phyloP scores from a whole-genome alignment of 2,329 filamentous ascomycete genomes.

The Penicillium aurantiogriseum region DNA sequence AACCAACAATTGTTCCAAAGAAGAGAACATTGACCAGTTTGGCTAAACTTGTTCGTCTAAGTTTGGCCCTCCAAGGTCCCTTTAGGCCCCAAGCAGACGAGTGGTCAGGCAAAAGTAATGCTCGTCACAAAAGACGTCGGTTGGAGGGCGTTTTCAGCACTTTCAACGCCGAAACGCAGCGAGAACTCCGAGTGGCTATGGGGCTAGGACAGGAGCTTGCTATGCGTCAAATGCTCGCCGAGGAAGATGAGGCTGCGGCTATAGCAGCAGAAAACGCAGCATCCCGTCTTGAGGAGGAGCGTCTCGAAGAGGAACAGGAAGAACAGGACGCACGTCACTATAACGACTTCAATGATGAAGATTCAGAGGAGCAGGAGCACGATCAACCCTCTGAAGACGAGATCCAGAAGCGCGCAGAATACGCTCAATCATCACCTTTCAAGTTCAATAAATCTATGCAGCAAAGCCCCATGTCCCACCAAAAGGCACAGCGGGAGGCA shows the following conservation, averaged over 20 bases:
- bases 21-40: slow-evolving; percentile 30
- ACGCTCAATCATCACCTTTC: background rate
- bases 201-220: slow-evolving; percentile 46
- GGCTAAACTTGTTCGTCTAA: slow-evolving; percentile 37
- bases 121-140: slow-evolving; percentile 22
- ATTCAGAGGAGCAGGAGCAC: slow-evolving; percentile 7
- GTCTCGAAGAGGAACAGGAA: background rate
- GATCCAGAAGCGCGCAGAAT: slow-evolving; percentile 4
- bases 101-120: slow-evolving; percentile 7
- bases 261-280: slow-evolving; percentile 5
- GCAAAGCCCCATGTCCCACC: background rate
- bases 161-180: slow-evolving; percentile 39
- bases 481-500: slow-evolving; percentile 31
- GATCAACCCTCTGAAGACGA: background rate
- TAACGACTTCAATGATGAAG: slow-evolving; percentile 6
- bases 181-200: slow-evolving; percentile 43
- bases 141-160: slow-evolving; percentile 38
- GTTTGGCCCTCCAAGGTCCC: slow-evolving; percentile 39
- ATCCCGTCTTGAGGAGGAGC: slow-evolving; percentile 1
- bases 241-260: slow-evolving; percentile 10
- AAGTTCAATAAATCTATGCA: background rate
- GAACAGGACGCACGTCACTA: background rate
- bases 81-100: slow-evolving; percentile 24
- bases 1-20: slow-evolving; percentile 7
- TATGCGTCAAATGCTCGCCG: slow-evolving; percentile 30